A percentile compares a stretch with the other conserved stretches of the same genome.
phyloP scores from a whole-genome alignment of 768 basidiomycete genomes.

The Mycena capillaripes region DNA sequence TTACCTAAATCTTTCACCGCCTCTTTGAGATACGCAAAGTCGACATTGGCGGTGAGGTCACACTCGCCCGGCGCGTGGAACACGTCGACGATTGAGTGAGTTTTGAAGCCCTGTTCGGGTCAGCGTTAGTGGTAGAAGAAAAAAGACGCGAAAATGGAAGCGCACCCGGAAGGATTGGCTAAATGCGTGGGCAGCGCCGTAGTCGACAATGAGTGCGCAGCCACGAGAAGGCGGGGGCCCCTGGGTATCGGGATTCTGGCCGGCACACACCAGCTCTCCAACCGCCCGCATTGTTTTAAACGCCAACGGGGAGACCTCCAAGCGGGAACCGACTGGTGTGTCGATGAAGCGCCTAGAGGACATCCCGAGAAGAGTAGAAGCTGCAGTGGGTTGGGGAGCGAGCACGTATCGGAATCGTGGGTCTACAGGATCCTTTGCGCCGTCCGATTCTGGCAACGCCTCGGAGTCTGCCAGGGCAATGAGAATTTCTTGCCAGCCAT shows the following conservation, averaged over 20 bases:
- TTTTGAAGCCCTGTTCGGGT: constrained; percentile 91
- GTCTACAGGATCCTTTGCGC: neutral
- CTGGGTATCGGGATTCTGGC: too few relatives aligned
- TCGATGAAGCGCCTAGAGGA: constrained; percentile 79
- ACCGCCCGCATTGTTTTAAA: constrained; percentile 78
- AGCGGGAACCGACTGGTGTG: constrained; percentile 76
- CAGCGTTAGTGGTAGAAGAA: constrained; percentile 7
- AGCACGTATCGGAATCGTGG: constrained; percentile 75
- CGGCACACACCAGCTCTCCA: constrained; percentile 64
- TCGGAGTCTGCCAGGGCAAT: constrained; percentile 60
- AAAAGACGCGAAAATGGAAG: constrained; percentile 30
- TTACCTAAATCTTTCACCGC: constrained; percentile 76
- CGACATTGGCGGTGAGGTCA: constrained; percentile 97
- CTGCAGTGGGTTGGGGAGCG: constrained; percentile 65
- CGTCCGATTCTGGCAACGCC: too few relatives aligned
- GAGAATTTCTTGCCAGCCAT: constrained; percentile 91
- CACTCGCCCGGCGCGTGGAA: constrained; percentile 90
- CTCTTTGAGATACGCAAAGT: constrained; percentile 91
- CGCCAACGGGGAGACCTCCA: constrained; percentile 86
- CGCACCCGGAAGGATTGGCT: constrained; percentile 87
- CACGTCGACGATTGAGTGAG: constrained; percentile 87
- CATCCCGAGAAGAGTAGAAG: constrained; percentile 68
- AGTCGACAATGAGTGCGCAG: constrained; percentile 89
- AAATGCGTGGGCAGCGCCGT: constrained; percentile 81
- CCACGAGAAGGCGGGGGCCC: constrained; percentile 48